Percentiles rank a stretch among this genome's conserved stretches.
phyloP scores from a whole-genome alignment of 129 eudicot genomes.

The Smallanthus sonchifolius region DNA sequence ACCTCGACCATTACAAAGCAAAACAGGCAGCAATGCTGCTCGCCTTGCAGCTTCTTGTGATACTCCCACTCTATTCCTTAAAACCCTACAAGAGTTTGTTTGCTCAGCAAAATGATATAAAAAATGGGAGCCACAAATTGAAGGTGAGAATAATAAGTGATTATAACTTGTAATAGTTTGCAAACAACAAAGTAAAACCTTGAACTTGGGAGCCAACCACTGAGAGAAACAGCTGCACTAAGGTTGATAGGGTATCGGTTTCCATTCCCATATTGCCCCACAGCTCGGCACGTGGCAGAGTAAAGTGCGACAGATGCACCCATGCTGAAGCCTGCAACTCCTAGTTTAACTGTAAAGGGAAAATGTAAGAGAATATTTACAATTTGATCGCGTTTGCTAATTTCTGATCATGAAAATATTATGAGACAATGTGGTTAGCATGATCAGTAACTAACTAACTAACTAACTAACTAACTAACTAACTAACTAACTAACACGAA shows the following conservation, averaged over 20 bases:
- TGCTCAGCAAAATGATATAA: slow-evolving; percentile 14
- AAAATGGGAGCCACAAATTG: neutral
- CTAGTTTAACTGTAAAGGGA: slow-evolving; percentile 45
- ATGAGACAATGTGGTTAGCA: neutral
- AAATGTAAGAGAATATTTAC: neutral
- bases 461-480: neutral
- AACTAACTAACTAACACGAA: neutral
- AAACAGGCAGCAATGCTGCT: slow-evolving; percentile 62
- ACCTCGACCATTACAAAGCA: slow-evolving; percentile 84
- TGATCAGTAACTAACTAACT: neutral
- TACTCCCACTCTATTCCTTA: slow-evolving; percentile 48
- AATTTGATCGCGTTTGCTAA: neutral
- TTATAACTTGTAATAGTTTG: neutral
- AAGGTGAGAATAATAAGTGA: neutral
- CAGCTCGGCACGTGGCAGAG: slow-evolving; percentile 48
- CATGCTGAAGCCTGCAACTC: slow-evolving; percentile 62
- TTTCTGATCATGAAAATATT: neutral
- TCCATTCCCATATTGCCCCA: slow-evolving; percentile 51
- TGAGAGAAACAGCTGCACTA: slow-evolving; percentile 45
- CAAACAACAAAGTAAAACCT: slow-evolving; percentile 29
- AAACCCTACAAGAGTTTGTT: slow-evolving; percentile 32
- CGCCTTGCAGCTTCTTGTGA: slow-evolving; percentile 58
- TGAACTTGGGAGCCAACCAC: slow-evolving; percentile 68
- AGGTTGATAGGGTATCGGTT: slow-evolving; percentile 49
- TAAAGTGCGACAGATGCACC: slow-evolving; percentile 62